These are phyloP conservation scores for Aureobasidium zeae DNA, from an alignment of 2,329 filamentous ascomycete genomes.

Conservation along the genomic window DNA sequence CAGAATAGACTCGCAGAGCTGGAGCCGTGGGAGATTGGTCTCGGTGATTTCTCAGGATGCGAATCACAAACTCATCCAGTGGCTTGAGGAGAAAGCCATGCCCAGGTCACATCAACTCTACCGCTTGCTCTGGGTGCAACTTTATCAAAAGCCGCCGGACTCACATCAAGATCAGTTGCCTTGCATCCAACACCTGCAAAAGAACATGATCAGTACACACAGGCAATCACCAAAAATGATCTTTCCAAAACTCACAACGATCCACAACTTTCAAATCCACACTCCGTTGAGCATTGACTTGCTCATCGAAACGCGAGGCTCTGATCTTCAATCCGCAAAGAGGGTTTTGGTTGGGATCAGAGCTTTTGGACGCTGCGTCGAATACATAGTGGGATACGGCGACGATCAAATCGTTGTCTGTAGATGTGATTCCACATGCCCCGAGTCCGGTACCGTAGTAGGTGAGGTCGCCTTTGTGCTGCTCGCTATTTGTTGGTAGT, in stretches of 20 bases:
- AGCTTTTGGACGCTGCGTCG: conserved; percentile 41
- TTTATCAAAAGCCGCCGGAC: conserved; percentile 38
- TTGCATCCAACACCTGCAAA: conserved; percentile 32
- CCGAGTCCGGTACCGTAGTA: conserved; percentile 60
- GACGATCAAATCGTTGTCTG: conserved; percentile 49
- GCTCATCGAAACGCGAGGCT: conserved; percentile 42
- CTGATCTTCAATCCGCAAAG: conserved; percentile 60
- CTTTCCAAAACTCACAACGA: conserved; percentile 40
- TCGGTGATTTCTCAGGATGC: not conserved
- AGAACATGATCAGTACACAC: not conserved
- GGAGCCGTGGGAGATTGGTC: not conserved
- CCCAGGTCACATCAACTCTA: conserved; percentile 27
- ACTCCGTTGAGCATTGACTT: conserved; percentile 39
- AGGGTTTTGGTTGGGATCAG: conserved; percentile 53
- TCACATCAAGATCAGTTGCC: conserved; percentile 42
- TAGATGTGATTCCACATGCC: conserved; percentile 55
- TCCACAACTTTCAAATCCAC: conserved; percentile 60
- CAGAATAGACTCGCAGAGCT: not conserved
- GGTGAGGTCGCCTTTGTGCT: conserved; percentile 56
- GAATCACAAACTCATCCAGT: not conserved
- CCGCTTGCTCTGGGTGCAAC: conserved; percentile 32
- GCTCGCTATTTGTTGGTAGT: conserved; percentile 42
- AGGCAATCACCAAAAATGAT: not conserved
- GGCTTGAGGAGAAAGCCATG: conserved; percentile 22
- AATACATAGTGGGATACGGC: conserved; percentile 60